phyloP scores from a whole-genome alignment of 208 protist genomes.

The Trypanosoma platydactyli region DNA sequence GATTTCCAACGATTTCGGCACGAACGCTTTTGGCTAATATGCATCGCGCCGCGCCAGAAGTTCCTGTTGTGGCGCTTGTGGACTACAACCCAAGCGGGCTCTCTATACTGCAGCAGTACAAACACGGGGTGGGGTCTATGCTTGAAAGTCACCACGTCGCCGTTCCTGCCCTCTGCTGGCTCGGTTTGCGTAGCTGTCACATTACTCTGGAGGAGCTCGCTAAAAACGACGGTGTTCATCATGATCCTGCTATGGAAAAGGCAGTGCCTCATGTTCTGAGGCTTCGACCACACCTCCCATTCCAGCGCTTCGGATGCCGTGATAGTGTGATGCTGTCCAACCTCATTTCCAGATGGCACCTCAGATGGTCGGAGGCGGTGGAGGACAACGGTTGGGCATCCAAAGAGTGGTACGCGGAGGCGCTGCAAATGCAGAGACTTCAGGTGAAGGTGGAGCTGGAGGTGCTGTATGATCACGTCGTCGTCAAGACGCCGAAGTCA shows the following conservation, averaged over 20 bases:
- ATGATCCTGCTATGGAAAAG: background rate
- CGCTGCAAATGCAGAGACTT: constrained; percentile 30
- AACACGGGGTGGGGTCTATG: constrained; percentile 30
- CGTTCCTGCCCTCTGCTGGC: constrained; percentile 45
- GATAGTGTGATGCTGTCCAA: constrained; percentile 51
- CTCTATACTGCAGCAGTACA: constrained; percentile 75
- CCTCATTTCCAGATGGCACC: constrained; percentile 23
- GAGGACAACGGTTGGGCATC: background rate
- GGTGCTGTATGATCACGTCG: constrained; percentile 28
- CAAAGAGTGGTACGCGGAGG: constrained; percentile 14
- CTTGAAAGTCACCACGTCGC: constrained; percentile 29
- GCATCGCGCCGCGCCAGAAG: constrained; percentile 44
- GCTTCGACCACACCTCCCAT: constrained; percentile 28
- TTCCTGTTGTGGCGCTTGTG: constrained; percentile 67
- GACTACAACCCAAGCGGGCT: constrained; percentile 87
- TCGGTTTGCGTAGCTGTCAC: constrained; percentile 43
- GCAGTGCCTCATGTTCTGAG: background rate
- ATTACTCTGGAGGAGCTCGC: constrained; percentile 1
- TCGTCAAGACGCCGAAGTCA: background rate
- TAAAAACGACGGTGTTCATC: background rate
- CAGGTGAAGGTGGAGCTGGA: constrained; percentile 47
- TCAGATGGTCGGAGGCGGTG: background rate
- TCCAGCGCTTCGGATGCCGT: constrained; percentile 48
- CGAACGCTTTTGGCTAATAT: constrained; percentile 60
- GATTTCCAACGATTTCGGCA: constrained; percentile 73